Evolutionary conservation across 2,329 filamentous ascomycete species (phyloP).

Genomic region (Apiospora pterosperma): DNA sequence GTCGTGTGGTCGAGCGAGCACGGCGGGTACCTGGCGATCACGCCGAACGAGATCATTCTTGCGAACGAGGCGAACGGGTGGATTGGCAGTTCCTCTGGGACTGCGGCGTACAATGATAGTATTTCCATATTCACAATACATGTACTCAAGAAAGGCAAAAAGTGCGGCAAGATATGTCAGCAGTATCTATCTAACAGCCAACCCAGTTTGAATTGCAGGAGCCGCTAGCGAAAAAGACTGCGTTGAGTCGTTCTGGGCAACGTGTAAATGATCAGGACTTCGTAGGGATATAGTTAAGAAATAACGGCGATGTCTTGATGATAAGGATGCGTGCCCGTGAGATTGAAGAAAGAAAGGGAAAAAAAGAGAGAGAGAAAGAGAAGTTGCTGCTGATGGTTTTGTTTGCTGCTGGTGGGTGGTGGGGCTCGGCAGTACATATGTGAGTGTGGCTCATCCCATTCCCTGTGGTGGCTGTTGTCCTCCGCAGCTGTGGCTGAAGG

Average conservation of each 20-base stretch:
- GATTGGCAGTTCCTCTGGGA: neutral
- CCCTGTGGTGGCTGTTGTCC: neutral
- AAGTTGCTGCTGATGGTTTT: constrained; percentile 11
- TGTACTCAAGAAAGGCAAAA: neutral
- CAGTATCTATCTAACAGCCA: constrained; percentile 93
- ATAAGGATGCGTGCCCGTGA: constrained; percentile 82
- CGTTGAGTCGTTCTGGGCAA: constrained; percentile 75
- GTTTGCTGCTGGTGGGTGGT: neutral
- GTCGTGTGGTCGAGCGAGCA: neutral
- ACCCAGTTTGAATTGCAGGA: constrained; percentile 64
- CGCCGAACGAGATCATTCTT: neutral
- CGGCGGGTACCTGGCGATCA: neutral
- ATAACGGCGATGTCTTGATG: constrained; percentile 65
- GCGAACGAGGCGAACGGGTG: neutral
- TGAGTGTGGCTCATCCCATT: neutral
- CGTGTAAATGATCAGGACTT: constrained; percentile 83
- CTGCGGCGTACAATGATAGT: neutral
- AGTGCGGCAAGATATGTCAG: constrained; percentile 61
- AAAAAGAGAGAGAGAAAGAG: constrained; percentile 17
- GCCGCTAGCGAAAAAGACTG: constrained; percentile 97
- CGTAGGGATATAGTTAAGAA: constrained; percentile 63
- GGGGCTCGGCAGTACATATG: neutral
- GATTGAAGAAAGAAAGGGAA: constrained; percentile 32
- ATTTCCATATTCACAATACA: neutral
- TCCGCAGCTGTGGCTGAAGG: neutral